Evolutionary conservation across 2,329 filamentous ascomycete genomes (phyloP).

Genomic region (Xylaria digitata): DNA sequence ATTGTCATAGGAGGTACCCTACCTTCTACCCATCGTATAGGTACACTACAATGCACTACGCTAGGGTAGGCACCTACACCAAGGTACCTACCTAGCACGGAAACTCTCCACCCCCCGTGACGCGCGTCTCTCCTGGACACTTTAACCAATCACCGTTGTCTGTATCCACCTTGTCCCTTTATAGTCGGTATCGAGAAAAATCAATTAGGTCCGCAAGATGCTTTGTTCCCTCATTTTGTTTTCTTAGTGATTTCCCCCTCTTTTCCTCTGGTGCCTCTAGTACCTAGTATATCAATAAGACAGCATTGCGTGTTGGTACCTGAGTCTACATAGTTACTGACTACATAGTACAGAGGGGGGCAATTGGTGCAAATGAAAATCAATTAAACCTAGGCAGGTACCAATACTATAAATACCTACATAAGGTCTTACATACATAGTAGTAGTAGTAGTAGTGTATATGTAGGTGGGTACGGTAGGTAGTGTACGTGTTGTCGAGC

Average conservation of each 20-base stretch:
- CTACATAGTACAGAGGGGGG: too few species aligned
- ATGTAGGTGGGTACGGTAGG: background rate
- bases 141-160: slow-evolving; percentile 41
- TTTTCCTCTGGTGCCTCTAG: background rate
- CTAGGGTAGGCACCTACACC: background rate
- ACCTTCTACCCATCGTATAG: too few species aligned
- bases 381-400: too few species aligned
- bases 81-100: background rate
- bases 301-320: too few species aligned
- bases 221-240: slow-evolving; percentile 4
- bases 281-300: slow-evolving; percentile 1
- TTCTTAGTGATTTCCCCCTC: too few species aligned
- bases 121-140: slow-evolving; percentile 44
- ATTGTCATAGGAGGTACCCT: too few species aligned
- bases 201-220: slow-evolving; percentile 12
- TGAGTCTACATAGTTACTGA: too few species aligned
- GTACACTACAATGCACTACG: too few species aligned
- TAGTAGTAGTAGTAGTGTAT: too few species aligned
- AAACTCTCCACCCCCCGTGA: slow-evolving; percentile 38
- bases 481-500: slow-evolving; percentile 4
- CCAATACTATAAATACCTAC: too few species aligned
- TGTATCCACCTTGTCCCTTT: slow-evolving; percentile 31
- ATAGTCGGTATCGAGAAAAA: slow-evolving; percentile 24
- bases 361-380: too few species aligned
- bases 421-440: too few species aligned